Base-by-base conservation (phyloP, 805 yeast genomes). In the Myxozyma kluyveri region DNA sequence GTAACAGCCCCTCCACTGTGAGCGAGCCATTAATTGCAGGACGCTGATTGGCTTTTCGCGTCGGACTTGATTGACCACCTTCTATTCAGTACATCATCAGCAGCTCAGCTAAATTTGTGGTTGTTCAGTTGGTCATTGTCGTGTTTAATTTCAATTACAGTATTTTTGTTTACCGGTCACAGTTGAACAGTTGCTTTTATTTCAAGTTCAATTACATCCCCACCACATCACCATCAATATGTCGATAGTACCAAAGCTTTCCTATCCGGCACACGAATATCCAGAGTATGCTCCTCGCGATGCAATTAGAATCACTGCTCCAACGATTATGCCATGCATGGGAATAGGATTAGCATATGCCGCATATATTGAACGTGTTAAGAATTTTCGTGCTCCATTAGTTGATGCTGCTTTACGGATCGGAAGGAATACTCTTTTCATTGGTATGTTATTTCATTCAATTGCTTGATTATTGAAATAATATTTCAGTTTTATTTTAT, bases 281-380 rank as follows among this genome's bases (percentile, higher is more conserved):
- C 76, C 80, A 18, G 59, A 69, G 37, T 82, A 75, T 73, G 67
- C 66, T 52, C 83, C 85, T 31, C 73, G 81, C 29, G 81, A 81
- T 64, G 80, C 86, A 14, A 69, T 74, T 56, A 74, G 70, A 48
- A 75, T 71, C 58, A 74, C 84, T 10, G 64, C 73, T 42, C 74
- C 72, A 45, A 75, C 31, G 38, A 35, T 31, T 4, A 23, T 43
- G 22, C 59, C 59, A 5, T 23, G 37, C 4, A 19, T 46, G 18
- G 42, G 39, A 10, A 36, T 42, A 18, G 47, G 53, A 12, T 42
- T 51, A 4, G 31, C 50, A 3, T 18, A 27, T 23, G 37, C 49
- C 10, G 42, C 53, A 18, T 46, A 42, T 29, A n/a, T 42, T 18
- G 59, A 54, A 45, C 56, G 59, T 18, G 21, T 54, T 22, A 33